Evolutionary conservation across 768 basidiomycete species (phyloP).

Genomic region (Sporobolomyces pararoseus): DNA sequence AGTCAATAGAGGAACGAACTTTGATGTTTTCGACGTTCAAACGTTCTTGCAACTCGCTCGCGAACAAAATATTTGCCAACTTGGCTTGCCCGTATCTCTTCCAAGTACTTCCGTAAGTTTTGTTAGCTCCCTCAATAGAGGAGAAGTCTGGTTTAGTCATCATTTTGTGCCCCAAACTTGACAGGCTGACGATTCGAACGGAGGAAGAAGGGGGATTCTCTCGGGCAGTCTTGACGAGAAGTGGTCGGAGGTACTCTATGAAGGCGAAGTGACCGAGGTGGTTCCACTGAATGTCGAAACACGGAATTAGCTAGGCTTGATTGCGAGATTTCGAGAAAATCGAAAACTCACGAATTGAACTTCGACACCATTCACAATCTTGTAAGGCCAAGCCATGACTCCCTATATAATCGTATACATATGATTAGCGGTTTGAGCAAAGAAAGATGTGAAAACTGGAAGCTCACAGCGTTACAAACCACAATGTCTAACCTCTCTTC

Average conservation of each 20-base stretch:
- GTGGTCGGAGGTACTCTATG: constrained; percentile 29
- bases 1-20: not conserved
- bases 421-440: too few species aligned
- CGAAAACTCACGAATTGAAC: constrained; percentile 18
- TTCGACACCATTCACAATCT: constrained; percentile 27
- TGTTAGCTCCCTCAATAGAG: constrained; percentile 17
- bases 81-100: constrained; percentile 15
- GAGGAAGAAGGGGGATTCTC: constrained; percentile 15
- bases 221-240: constrained; percentile 29
- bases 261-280: constrained; percentile 43
- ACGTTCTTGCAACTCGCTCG: constrained; percentile 3
- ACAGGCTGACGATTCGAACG: constrained; percentile 27
- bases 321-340: not conserved
- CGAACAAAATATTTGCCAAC: constrained; percentile 9
- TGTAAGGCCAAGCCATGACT: constrained; percentile 36
- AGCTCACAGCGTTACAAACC: not conserved
- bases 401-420: too few species aligned
- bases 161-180: constrained; percentile 5
- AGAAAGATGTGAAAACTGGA: too few species aligned
- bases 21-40: constrained; percentile 7
- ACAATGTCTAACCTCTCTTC: constrained; percentile 37
- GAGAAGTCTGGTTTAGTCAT: constrained; percentile 19
- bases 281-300: constrained; percentile 29
- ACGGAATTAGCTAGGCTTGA: not conserved
- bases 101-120: constrained; percentile 6